Base-by-base conservation (phyloP, 176 grass and related monocot species). In the Dendrocalamus sinicus region DNA sequence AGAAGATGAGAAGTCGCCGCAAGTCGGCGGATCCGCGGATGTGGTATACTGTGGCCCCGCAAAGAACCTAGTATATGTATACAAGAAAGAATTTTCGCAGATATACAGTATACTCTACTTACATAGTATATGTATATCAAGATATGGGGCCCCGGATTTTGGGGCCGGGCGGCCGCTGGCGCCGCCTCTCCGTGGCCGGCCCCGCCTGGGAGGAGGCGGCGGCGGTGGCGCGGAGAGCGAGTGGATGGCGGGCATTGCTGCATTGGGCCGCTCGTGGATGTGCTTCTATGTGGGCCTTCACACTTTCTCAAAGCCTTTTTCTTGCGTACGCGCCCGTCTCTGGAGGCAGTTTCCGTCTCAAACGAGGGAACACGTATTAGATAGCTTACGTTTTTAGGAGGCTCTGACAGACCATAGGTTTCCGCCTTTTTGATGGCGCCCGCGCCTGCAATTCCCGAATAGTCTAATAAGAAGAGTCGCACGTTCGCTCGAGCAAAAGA, bases 251-350 rank as follows among this genome's bases (percentile, higher is more conserved):
- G 76, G 4, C 37, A 39, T 5, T 4, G 32, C 32, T 35, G 77
- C 53, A 19, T 84, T 15, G 88, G 65, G 44, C 19, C 75, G 75
- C 28, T 83, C 89, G 86, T 89, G 76, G 71, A 70, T 66, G 79
- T 71, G 73, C 28, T 60, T 74, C 15, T 35, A 45, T 22, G 87
- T 80, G 81, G 57, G 58, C 67, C 79, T 48, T 65, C 79, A 14
- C 30, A 51, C 45, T 75, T 30, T 7, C 7, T 45, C 17, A 7
- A 14, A 20, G 46, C 19, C n/a, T 0, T 39, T 67, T 67, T 67
- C 20, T 19, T 37, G 26, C 62, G 11, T 6, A 52, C 17, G 17
- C 10, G 24, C 13, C 41, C 58, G 57, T 46, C 41, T 17, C 58
- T 4, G 22, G 46, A 30, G 23, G 9, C 35, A 44, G 37, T n/a